These are phyloP conservation scores for Protostelium mycophagum DNA, from an alignment of 78 protist species.

Conservation along the genomic window DNA sequence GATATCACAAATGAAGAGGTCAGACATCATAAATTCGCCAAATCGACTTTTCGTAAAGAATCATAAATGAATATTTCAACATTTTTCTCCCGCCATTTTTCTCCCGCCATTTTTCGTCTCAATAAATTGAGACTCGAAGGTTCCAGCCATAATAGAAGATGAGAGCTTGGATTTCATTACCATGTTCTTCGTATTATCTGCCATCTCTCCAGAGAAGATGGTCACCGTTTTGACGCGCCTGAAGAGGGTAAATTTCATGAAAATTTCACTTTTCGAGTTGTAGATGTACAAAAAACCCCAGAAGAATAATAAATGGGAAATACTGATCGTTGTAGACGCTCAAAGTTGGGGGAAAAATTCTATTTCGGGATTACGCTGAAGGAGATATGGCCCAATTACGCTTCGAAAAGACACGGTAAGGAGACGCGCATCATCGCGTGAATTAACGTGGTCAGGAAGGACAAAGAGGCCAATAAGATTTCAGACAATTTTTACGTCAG, in stretches of 20 bases:
- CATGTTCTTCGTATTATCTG: constrained; percentile 70
- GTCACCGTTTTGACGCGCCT: background rate
- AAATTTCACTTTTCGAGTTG: background rate
- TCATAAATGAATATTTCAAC: too few relatives aligned
- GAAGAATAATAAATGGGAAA: too few relatives aligned
- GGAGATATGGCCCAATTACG: constrained; percentile 66
- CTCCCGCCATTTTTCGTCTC: too few relatives aligned
- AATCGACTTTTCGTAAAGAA: background rate
- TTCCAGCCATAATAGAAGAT: background rate
- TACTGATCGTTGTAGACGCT: background rate
- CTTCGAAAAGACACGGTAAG: constrained; percentile 13
- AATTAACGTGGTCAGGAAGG: constrained; percentile 3
- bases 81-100: background rate
- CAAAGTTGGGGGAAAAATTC: constrained; percentile 61
- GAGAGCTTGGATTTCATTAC: constrained; percentile 35
- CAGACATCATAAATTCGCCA: background rate
- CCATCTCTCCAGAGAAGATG: constrained; percentile 55
- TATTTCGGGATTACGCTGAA: constrained; percentile 75
- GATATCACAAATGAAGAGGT: background rate
- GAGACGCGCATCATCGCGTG: background rate
- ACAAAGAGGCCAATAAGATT: constrained; percentile 20
- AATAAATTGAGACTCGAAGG: too few relatives aligned
- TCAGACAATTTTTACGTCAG: constrained; percentile 59
- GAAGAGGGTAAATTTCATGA: background rate
- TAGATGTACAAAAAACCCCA: too few relatives aligned